Conservation (phyloP, 257 asterid genomes). For the Fraxinus pennsylvanica region DNA sequence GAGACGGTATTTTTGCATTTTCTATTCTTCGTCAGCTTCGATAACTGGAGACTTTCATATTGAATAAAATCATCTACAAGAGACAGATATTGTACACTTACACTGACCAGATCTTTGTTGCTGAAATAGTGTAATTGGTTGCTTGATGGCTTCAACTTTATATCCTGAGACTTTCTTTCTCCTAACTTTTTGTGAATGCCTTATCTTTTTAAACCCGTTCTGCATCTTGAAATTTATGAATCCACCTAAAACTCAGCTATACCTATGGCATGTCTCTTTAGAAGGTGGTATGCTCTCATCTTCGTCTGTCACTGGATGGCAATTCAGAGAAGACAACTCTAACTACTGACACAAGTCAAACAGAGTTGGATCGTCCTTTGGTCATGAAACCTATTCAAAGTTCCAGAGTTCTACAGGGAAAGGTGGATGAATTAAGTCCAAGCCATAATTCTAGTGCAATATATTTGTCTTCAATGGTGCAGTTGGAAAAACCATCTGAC, state of each 20-base stretch:
- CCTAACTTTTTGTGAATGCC: constrained; percentile 12
- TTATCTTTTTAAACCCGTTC: constrained; percentile 12
- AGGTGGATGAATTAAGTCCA: constrained; percentile 28
- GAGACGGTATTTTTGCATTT: not conserved
- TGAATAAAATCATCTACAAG: constrained; percentile 5
- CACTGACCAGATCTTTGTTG: not conserved
- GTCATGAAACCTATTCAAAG: constrained; percentile 35
- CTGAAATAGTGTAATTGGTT: constrained; percentile 19
- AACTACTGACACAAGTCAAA: constrained; percentile 34
- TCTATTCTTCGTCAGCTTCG: constrained; percentile 16
- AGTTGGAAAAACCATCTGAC: constrained; percentile 32
- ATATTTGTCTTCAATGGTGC: constrained; percentile 28
- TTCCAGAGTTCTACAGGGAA: constrained; percentile 31
- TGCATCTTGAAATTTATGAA: constrained; percentile 13
- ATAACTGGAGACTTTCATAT: not conserved
- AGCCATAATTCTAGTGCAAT: constrained; percentile 23
- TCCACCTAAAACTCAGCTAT: constrained; percentile 23
- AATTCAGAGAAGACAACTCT: constrained; percentile 38
- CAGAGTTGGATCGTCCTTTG: constrained; percentile 29
- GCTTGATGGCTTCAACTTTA: constrained; percentile 2
- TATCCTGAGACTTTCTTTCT: constrained; percentile 19
- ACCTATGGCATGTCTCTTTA: constrained; percentile 26
- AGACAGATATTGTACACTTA: not conserved
- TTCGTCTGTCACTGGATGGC: constrained; percentile 55
- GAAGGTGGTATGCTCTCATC: constrained; percentile 61